Percentiles rank a stretch among this genome's conserved stretches.
phyloP scores from a whole-genome alignment of 1,284 basidiomycete species.

The Ustilago hordei region DNA sequence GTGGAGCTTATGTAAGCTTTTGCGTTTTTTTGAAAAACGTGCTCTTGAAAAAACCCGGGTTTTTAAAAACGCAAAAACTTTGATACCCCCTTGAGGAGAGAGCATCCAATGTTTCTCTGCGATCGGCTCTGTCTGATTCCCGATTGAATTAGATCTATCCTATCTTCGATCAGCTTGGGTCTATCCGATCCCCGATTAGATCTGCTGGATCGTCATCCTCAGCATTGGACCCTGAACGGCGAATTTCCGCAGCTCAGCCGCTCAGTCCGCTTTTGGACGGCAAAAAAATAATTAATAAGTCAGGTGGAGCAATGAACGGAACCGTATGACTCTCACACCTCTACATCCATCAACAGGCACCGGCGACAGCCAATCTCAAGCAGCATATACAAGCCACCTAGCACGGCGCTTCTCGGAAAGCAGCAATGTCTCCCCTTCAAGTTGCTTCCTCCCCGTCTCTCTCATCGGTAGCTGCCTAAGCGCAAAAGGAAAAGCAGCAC shows the following conservation, averaged over 20 bases:
- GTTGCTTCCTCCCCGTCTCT: background rate
- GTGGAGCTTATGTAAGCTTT: too few relatives aligned
- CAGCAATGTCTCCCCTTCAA: background rate
- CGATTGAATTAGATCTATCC: too few relatives aligned
- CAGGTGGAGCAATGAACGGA: background rate
- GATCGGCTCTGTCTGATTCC: too few relatives aligned
- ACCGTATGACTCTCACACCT: background rate
- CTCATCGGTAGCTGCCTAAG: background rate
- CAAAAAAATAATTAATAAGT: background rate
- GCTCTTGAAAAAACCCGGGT: too few relatives aligned
- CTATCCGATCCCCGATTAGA: too few relatives aligned
- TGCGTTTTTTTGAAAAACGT: too few relatives aligned
- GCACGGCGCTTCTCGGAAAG: background rate
- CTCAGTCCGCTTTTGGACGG: constrained; percentile 37
- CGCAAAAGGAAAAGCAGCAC: background rate
- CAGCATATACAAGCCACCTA: background rate
- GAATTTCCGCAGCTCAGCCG: constrained; percentile 18
- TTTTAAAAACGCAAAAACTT: too few relatives aligned
- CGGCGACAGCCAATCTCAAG: background rate
- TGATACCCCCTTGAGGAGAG: too few relatives aligned
- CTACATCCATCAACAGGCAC: background rate
- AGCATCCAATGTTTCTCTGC: too few relatives aligned
- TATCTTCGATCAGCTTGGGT: too few relatives aligned
- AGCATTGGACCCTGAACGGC: constrained; percentile 34
- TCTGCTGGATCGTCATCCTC: too few relatives aligned